phyloP scores from a whole-genome alignment of 352 stramenopile species.

The Phytopythium boreale region DNA sequence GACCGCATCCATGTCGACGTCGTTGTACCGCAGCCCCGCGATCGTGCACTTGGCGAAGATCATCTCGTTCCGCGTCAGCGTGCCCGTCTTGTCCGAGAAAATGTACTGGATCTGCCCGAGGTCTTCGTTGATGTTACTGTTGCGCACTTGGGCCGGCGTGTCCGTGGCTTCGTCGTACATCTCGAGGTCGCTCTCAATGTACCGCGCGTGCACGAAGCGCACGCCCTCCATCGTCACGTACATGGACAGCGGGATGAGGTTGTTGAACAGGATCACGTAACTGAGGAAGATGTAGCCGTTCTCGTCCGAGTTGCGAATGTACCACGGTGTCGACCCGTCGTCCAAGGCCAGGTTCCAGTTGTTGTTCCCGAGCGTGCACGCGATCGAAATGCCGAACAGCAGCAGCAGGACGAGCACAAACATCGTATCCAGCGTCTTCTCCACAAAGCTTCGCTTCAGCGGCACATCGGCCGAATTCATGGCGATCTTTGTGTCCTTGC shows the following conservation, averaged over 20 bases:
- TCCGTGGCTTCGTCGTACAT: slow-evolving; percentile 78
- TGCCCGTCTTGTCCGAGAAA: slow-evolving; percentile 89
- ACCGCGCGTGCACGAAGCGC: slow-evolving; percentile 81
- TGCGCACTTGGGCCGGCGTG: slow-evolving; percentile 77
- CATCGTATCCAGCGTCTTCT: slow-evolving; percentile 87
- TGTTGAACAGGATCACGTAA: slow-evolving; percentile 90
- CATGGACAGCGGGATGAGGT: slow-evolving; percentile 85
- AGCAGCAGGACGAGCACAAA: slow-evolving; percentile 85
- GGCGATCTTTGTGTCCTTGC: slow-evolving; percentile 78
- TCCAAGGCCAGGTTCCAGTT: slow-evolving; percentile 75
- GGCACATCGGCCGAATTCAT: slow-evolving; percentile 84
- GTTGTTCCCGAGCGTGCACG: slow-evolving; percentile 82
- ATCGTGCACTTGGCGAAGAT: slow-evolving; percentile 92
- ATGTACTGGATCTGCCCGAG: slow-evolving; percentile 90
- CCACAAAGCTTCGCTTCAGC: slow-evolving; percentile 83
- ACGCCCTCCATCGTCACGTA: slow-evolving; percentile 90
- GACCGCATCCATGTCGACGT: slow-evolving; percentile 60
- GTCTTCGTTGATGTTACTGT: slow-evolving; percentile 89
- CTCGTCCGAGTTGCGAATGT: slow-evolving; percentile 48
- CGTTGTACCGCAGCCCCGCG: slow-evolving; percentile 88
- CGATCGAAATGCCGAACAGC: slow-evolving; percentile 82
- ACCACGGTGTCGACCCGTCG: slow-evolving; percentile 53
- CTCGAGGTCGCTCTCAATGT: slow-evolving; percentile 83
- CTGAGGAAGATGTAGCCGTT: slow-evolving; percentile 89
- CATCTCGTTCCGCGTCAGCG: slow-evolving; percentile 87